Percentiles rank a stretch among this genome's conserved stretches.
Conservation (phyloP, 257 asterid genomes). For the Lycium ferocissimum region DNA sequence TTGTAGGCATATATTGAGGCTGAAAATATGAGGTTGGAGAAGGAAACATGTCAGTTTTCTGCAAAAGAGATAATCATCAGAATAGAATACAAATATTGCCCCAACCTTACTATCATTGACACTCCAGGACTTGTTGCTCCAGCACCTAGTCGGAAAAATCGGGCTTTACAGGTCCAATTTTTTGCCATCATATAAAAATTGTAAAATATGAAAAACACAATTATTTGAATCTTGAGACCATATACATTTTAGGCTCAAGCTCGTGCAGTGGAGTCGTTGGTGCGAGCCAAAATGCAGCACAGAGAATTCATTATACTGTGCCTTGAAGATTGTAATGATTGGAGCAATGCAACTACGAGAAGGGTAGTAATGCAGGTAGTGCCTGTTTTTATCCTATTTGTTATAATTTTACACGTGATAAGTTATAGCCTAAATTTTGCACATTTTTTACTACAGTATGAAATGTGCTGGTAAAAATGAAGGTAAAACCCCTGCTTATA, state of each 20-base stretch:
- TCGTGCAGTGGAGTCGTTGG: constrained; percentile 90
- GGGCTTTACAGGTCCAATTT: constrained; percentile 78
- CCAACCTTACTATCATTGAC: constrained; percentile 90
- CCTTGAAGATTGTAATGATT: constrained; percentile 98
- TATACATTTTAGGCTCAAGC: constrained; percentile 76
- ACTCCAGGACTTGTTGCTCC: constrained; percentile 98
- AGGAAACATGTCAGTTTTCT: constrained; percentile 78
- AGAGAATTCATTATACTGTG: constrained; percentile 93
- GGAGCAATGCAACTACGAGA: constrained; percentile 96
- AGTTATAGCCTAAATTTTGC: constrained; percentile 1
- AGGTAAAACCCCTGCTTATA: constrained; percentile 2
- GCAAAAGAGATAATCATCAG: constrained; percentile 85
- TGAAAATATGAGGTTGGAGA: constrained; percentile 93
- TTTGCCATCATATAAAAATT: constrained; percentile 21
- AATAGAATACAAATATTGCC: constrained; percentile 86
- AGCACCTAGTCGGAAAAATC: constrained; percentile 87
- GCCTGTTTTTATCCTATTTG: constrained; percentile 29
- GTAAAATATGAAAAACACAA: constrained; percentile 30
- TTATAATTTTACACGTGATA: neutral
- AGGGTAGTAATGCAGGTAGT: constrained; percentile 95
- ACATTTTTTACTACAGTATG: constrained; percentile 2
- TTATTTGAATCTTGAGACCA: constrained; percentile 37
- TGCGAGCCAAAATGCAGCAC: constrained; percentile 96
- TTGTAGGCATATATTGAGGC: constrained; percentile 89
- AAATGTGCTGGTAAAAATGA: neutral